Conservation (phyloP, 257 asterid species). For the Thymus quinquecostatus region DNA sequence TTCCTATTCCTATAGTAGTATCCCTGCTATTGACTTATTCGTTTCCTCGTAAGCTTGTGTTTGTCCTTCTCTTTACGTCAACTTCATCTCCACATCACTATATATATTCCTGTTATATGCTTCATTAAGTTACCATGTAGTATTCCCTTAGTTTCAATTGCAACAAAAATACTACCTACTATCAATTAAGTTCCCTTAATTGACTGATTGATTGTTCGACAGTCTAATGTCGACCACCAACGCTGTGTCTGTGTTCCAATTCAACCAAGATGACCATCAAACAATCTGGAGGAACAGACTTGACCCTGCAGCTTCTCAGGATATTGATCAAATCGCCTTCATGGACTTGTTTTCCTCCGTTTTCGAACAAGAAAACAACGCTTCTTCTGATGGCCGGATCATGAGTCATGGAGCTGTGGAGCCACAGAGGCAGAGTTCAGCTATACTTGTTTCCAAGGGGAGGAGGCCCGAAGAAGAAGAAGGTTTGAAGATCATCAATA, state of each 20-base stretch:
- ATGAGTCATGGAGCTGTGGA: background rate
- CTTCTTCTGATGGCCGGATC: background rate
- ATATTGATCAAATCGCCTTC: constrained; percentile 23
- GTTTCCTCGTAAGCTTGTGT: constrained; percentile 24
- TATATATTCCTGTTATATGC: too few relatives aligned
- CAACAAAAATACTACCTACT: too few relatives aligned
- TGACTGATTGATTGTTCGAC: too few relatives aligned
- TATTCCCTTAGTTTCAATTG: too few relatives aligned
- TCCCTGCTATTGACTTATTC: background rate
- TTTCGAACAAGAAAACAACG: constrained; percentile 23
- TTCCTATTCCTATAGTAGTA: too few relatives aligned
- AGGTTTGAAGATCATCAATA: too few relatives aligned
- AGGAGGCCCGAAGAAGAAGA: constrained; percentile 28
- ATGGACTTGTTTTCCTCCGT: constrained; percentile 34
- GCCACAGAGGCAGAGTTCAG: constrained; percentile 13
- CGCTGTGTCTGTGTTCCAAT: background rate
- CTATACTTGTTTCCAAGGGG: background rate
- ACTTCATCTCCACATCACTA: constrained; percentile 2
- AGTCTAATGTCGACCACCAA: constrained; percentile 19
- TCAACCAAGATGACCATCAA: constrained; percentile 14
- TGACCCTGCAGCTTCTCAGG: constrained; percentile 17
- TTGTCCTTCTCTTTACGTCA: constrained; percentile 9
- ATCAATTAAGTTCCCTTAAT: too few relatives aligned
- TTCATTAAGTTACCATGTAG: too few relatives aligned
- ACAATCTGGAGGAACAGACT: background rate